Conservation (phyloP, 2,329 filamentous ascomycete species). For the Aspergillus chevalieri region DNA sequence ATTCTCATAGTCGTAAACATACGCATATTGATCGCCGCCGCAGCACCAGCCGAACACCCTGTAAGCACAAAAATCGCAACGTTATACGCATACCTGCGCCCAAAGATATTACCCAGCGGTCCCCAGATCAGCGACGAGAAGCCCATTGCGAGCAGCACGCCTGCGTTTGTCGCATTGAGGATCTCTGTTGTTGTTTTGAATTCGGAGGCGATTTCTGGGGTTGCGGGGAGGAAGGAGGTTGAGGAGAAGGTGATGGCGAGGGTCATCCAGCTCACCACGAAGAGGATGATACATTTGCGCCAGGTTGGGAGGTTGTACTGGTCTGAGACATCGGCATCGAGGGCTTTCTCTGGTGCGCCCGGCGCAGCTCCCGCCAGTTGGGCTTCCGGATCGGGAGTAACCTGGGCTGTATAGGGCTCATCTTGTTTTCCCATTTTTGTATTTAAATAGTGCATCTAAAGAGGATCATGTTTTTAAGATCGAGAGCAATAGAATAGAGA, state of each 20-base stretch:
- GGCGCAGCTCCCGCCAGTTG: not conserved
- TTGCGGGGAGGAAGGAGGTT: conserved; percentile 37
- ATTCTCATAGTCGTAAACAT: conserved; percentile 33
- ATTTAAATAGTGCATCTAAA: no score
- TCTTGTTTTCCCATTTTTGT: no score
- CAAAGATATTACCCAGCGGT: conserved; percentile 24
- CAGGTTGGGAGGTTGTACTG: conserved; percentile 24
- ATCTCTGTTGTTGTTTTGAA: conserved; percentile 30
- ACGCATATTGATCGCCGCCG: conserved; percentile 23
- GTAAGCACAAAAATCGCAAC: conserved; percentile 28
- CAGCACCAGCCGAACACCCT: conserved; percentile 27
- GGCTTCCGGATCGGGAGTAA: not conserved
- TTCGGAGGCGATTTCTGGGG: conserved; percentile 35
- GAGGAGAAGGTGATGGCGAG: conserved; percentile 38
- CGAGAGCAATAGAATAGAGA: not conserved
- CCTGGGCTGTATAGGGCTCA: no score
- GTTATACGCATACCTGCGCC: conserved; percentile 27
- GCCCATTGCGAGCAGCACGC: conserved; percentile 34
- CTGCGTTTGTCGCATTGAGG: conserved; percentile 33
- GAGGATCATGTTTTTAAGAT: not conserved
- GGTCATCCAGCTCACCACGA: conserved; percentile 38
- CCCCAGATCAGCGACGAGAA: conserved; percentile 34
- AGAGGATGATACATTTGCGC: conserved; percentile 38
- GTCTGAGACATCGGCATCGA: not conserved
- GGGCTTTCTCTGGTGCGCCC: not conserved